These are phyloP conservation scores for Suillus brevipes DNA, from an alignment of 768 basidiomycete species.

Conservation along the genomic window DNA sequence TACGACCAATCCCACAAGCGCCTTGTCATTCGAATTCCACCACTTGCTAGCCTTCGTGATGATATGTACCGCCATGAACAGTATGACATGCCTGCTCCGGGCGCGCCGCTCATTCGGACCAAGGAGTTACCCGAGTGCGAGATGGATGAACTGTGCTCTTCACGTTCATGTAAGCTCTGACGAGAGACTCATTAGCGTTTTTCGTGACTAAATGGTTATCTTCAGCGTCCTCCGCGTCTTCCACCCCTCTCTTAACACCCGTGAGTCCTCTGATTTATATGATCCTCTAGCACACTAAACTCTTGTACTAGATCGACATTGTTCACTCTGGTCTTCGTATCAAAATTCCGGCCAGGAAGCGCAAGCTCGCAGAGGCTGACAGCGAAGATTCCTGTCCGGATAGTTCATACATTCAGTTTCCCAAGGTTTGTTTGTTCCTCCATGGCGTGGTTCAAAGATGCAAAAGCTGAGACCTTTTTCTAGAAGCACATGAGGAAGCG, in stretches of 20 bases:
- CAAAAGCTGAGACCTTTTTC: neutral
- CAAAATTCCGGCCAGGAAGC: constrained; percentile 25
- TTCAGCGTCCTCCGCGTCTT: constrained; percentile 14
- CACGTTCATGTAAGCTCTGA: constrained; percentile 18
- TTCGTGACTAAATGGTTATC: neutral
- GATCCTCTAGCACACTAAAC: neutral
- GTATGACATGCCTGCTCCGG: constrained; percentile 12
- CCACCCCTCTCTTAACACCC: constrained; percentile 15
- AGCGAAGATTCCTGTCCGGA: neutral
- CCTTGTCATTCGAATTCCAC: constrained; percentile 8
- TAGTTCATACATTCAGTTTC: constrained; percentile 7
- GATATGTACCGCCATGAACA: constrained; percentile 5
- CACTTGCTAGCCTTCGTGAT: constrained; percentile 7
- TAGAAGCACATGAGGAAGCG: constrained; percentile 21
- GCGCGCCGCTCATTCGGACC: constrained; percentile 28
- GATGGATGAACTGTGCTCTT: constrained; percentile 17
- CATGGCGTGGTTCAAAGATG: neutral
- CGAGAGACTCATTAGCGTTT: neutral
- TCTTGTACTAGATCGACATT: constrained; percentile 11
- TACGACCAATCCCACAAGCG: neutral
- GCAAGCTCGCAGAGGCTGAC: constrained; percentile 25
- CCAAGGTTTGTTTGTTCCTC: constrained; percentile 23
- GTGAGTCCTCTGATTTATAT: constrained; percentile 14
- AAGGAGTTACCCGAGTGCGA: constrained; percentile 25
- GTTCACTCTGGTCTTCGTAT: constrained; percentile 25